A percentile compares a stretch with the other conserved stretches of the same genome.
These are phyloP conservation scores for Phytopythium mirpurense DNA, from an alignment of 352 stramenopile genomes.

Conservation along the genomic window DNA sequence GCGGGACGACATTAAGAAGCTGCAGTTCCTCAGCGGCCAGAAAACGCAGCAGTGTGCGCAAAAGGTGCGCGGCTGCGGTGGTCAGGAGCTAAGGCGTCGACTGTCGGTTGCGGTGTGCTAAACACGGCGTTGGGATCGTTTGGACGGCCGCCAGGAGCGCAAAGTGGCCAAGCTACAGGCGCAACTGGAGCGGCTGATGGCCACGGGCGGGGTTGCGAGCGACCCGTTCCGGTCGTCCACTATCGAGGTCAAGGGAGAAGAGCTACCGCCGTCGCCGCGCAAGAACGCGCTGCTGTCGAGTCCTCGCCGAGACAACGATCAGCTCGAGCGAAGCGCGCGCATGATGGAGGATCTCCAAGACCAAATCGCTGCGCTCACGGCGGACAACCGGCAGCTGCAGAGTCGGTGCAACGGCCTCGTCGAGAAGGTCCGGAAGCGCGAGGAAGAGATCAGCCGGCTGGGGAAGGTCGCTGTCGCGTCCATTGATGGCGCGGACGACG, in stretches of 20 bases:
- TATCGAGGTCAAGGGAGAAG: constrained; percentile 27
- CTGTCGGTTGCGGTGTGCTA: background rate
- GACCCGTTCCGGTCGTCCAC: constrained; percentile 11
- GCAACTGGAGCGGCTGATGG: constrained; percentile 53
- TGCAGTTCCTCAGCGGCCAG: constrained; percentile 65
- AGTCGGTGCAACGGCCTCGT: constrained; percentile 32
- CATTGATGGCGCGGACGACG: constrained; percentile 18
- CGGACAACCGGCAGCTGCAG: constrained; percentile 40
- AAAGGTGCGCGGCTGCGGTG: constrained; percentile 30
- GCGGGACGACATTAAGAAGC: constrained; percentile 61
- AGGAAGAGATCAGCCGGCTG: constrained; percentile 65
- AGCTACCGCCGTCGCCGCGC: constrained; percentile 14
- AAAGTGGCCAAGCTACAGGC: constrained; percentile 59
- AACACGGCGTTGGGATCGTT: background rate
- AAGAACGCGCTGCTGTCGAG: constrained; percentile 11
- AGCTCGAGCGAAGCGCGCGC: constrained; percentile 9
- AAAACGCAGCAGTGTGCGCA: constrained; percentile 42
- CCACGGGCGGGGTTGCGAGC: constrained; percentile 16
- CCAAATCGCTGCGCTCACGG: constrained; percentile 36
- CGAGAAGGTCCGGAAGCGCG: constrained; percentile 52
- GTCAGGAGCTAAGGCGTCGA: no score
- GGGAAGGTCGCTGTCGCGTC: constrained; percentile 38
- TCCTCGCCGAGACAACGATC: background rate
- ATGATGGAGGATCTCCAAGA: constrained; percentile 35
- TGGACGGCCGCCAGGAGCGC: constrained; percentile 30